Evolutionary conservation across 768 basidiomycete species (phyloP).

Genomic region (Boletus sensibilis): DNA sequence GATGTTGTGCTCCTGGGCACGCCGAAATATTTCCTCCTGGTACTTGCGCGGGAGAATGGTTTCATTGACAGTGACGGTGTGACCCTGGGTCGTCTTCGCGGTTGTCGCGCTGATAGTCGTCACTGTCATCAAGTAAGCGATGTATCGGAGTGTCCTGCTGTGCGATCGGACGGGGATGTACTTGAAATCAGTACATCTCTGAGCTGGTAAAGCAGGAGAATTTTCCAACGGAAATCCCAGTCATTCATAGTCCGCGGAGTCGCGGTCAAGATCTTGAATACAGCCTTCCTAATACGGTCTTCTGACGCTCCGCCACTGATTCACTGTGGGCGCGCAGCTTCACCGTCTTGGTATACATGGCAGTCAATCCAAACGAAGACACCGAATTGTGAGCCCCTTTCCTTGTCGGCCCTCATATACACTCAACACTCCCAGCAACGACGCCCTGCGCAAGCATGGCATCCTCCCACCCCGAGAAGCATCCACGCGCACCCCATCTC

Average conservation of each 20-base stretch:
- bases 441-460: conserved; percentile 88
- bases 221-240: conserved; percentile 7
- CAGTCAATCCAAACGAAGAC: conserved; percentile 84
- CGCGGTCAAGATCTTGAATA: conserved; percentile 19
- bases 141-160: conserved; percentile 13
- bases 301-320: conserved; percentile 1
- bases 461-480: conserved; percentile 77
- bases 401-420: not conserved
- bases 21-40: conserved; percentile 55
- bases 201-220: conserved; percentile 4
- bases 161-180: conserved; percentile 7
- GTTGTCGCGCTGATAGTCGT: conserved; percentile 18
- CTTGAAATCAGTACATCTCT: conserved; percentile 26
- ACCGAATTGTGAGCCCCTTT: conserved; percentile 82
- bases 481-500: conserved; percentile 74
- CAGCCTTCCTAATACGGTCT: conserved; percentile 29
- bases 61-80: conserved; percentile 33
- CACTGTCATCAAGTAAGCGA: conserved; percentile 26
- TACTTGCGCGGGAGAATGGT: conserved; percentile 48
- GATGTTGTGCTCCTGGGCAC: conserved; percentile 51
- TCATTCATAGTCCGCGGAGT: conserved; percentile 31
- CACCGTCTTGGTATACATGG: conserved; percentile 36
- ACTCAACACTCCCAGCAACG: conserved; percentile 60
- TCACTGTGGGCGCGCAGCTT: conserved; percentile 6
- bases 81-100: conserved; percentile 26